These are phyloP conservation scores for Raffaelea albimanens DNA, from an alignment of 2,329 filamentous ascomycete species.

Conservation along the genomic window DNA sequence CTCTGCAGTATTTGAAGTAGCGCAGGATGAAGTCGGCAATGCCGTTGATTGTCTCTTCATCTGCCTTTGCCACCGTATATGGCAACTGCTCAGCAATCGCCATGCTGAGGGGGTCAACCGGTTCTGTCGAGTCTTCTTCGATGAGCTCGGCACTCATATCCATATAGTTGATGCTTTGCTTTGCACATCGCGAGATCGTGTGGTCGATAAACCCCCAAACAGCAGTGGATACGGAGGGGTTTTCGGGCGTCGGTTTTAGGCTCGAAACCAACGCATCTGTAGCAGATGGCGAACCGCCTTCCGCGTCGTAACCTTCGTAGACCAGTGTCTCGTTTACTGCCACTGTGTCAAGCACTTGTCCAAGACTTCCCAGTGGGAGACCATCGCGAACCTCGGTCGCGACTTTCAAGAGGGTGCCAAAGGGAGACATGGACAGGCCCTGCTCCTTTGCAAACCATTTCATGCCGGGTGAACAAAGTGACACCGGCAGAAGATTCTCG, in stretches of 20 bases:
- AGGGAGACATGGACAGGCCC: slow-evolving; percentile 55
- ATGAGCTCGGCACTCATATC: slow-evolving; percentile 52
- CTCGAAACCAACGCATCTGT: slow-evolving; percentile 25
- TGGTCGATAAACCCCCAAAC: slow-evolving; percentile 73
- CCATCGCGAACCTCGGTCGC: slow-evolving; percentile 37
- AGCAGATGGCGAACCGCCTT: neutral
- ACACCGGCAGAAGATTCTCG: slow-evolving; percentile 72
- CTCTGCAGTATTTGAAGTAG: slow-evolving; percentile 41
- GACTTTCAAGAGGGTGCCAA: slow-evolving; percentile 59
- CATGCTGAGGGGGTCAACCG: slow-evolving; percentile 56
- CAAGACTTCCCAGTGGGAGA: slow-evolving; percentile 40
- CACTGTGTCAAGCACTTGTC: slow-evolving; percentile 48
- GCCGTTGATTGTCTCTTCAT: slow-evolving; percentile 28
- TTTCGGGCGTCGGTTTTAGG: slow-evolving; percentile 18
- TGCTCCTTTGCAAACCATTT: slow-evolving; percentile 78
- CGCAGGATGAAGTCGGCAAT: slow-evolving; percentile 49
- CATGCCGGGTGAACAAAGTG: slow-evolving; percentile 72
- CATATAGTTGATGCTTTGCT: slow-evolving; percentile 73
- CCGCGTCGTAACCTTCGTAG: neutral
- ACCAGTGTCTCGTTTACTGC: slow-evolving; percentile 58
- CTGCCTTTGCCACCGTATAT: slow-evolving; percentile 46
- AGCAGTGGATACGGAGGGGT: slow-evolving; percentile 22
- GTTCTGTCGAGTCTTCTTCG: slow-evolving; percentile 19
- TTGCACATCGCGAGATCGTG: slow-evolving; percentile 65
- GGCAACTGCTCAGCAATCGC: slow-evolving; percentile 70